Base-by-base conservation (phyloP, 495 filamentous ascomycete species). In the Pyronema omphalodes region DNA sequence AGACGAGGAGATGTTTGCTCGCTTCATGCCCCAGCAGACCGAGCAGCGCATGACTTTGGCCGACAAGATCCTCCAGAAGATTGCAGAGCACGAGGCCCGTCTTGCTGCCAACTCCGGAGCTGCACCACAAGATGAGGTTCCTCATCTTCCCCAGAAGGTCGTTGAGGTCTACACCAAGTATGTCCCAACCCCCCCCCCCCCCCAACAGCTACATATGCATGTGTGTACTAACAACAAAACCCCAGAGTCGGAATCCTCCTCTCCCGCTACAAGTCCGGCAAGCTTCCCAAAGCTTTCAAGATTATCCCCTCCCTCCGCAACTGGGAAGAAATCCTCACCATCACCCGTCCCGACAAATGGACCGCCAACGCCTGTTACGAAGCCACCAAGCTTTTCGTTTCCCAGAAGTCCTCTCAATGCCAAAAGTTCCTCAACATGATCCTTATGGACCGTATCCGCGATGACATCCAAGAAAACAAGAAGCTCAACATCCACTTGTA, bases 401-500 rank as follows among this genome's bases (percentile, higher is more conserved):
- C 88, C 0, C 74, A 79, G 34, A 87, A 83, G 58, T 82, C 88
- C 0, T 59, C 68, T 1, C 79, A 85, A 44, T 81, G 83, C 3
- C 88, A 94, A 66, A 71, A 71, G 34, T 99, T 88, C 63, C 76
- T 93, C 58, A 77, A 80, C 56, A 82, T 76, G 43, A 78, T 96
- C 44, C 70, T 99, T 9, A 72, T 99, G 39, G 84, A 89, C 40
- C 80, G 83, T 40, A 86, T 96, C 15, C 82, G 87, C 19, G 86
- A 94, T 57, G 86, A 96, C 55, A 88, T 86, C 51, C 73, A 76
- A 57, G 86, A 91, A 67, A 82, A 78, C 44, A 88, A 86, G 70
- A 94, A 93, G 62, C 72, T 99, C 43, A 95, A 95, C 56, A 82
- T 95, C 0, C 93, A 96, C 69, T 75, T 94, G 3, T 99, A 93